A percentile compares a stretch with the other conserved stretches of the same genome.
Conservation (phyloP, 2,329 filamentous ascomycete species). For the Sporothrix luriei region DNA sequence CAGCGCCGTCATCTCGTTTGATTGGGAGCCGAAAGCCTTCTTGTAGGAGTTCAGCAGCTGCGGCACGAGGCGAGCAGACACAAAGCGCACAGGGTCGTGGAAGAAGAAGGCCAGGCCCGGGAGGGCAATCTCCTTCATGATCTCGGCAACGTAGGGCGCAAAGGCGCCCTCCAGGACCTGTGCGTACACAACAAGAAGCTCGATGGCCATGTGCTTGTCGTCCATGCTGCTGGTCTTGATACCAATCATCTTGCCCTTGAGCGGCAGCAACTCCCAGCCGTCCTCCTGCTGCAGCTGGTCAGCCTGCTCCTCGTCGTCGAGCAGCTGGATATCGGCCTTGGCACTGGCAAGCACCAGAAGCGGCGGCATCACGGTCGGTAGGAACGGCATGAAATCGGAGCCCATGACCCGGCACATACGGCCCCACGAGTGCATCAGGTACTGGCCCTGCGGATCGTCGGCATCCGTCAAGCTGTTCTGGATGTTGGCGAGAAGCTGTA, state of each 20-base stretch:
- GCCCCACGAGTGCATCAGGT: conserved; percentile 98
- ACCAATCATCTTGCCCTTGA: conserved; percentile 97
- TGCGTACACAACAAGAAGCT: conserved; percentile 94
- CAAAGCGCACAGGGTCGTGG: conserved; percentile 94
- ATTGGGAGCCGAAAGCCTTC: conserved; percentile 80
- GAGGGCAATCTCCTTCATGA: conserved; percentile 95
- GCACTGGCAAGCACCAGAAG: conserved; percentile 87
- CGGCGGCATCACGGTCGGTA: conserved; percentile 91
- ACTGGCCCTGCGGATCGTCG: conserved; percentile 94
- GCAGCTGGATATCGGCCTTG: conserved; percentile 93
- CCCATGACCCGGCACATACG: conserved; percentile 96
- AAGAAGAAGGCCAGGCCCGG: conserved; percentile 98
- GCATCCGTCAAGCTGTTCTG: conserved; percentile 84
- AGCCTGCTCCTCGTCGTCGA: conserved; percentile 93
- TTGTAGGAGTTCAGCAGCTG: conserved; percentile 93
- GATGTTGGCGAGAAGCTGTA: conserved; percentile 83
- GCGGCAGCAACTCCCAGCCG: conserved; percentile 93
- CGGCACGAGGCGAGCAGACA: conserved; percentile 91
- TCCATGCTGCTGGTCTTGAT: conserved; percentile 97
- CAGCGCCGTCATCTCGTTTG: conserved; percentile 75
- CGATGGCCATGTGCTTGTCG: conserved; percentile 99
- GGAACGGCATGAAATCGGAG: conserved; percentile 86
- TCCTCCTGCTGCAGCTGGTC: conserved; percentile 92
- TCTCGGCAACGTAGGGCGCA: conserved; percentile 85
- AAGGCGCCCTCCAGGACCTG: conserved; percentile 93